phyloP scores from a whole-genome alignment of 2,329 filamentous ascomycete species.

The Mycosphaerella arachidis region DNA sequence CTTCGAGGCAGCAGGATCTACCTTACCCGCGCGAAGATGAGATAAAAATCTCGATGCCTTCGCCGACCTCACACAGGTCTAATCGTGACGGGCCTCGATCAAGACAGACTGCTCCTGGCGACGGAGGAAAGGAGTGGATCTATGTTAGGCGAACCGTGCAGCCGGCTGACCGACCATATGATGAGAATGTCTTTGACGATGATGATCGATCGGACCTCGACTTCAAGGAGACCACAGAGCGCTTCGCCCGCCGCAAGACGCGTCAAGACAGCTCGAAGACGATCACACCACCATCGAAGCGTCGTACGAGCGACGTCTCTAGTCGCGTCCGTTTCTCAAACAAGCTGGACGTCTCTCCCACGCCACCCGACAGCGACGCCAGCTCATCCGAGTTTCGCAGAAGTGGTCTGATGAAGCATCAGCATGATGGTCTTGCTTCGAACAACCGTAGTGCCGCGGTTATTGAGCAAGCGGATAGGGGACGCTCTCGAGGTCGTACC shows the following conservation, averaged over 20 bases:
- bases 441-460: constrained; percentile 13
- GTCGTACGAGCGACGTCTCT: constrained; percentile 16
- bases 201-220: constrained; percentile 1
- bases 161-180: neutral
- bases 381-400: constrained; percentile 25
- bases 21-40: constrained; percentile 8
- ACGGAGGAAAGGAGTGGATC: constrained; percentile 12
- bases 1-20: neutral
- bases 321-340: constrained; percentile 30
- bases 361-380: constrained; percentile 30
- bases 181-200: neutral
- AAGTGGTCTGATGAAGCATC: constrained; percentile 10
- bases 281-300: neutral
- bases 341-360: constrained; percentile 32
- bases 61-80: constrained; percentile 8
- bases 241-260: constrained; percentile 5
- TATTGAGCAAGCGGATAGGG: constrained; percentile 23
- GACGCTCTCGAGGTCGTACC: constrained; percentile 17
- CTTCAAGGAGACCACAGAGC: constrained; percentile 10
- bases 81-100: neutral
- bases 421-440: neutral
- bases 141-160: constrained; percentile 13
- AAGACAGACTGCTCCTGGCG: neutral
- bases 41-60: constrained; percentile 8
- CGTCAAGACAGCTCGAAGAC: neutral